Evolutionary conservation across 441 rosid genomes (phyloP).

Genomic region (Pelargonium australe): DNA sequence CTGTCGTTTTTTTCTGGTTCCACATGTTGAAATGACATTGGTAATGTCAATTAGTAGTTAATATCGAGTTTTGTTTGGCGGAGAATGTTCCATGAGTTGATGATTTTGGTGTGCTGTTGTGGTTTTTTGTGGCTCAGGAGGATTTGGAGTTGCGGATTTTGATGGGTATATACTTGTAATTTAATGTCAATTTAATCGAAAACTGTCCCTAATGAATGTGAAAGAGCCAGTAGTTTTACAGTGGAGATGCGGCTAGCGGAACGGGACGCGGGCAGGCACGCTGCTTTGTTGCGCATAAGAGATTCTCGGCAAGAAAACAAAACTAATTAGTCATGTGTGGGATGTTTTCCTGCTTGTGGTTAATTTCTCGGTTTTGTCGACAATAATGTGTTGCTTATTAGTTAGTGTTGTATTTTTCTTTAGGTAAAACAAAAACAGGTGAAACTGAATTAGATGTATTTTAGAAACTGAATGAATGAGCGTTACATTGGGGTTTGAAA

Average conservation of each 20-base stretch:
- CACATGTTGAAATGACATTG: background rate
- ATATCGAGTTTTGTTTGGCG: conserved; percentile 5
- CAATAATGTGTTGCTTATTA: too few relatives aligned
- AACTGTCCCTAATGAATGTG: background rate
- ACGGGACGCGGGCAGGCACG: background rate
- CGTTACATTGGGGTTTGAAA: too few relatives aligned
- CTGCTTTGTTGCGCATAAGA: background rate
- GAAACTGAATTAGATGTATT: too few relatives aligned
- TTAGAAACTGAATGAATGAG: too few relatives aligned
- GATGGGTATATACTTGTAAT: background rate
- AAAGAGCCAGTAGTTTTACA: background rate
- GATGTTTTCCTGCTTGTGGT: too few relatives aligned
- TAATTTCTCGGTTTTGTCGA: too few relatives aligned
- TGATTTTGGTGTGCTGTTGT: background rate
- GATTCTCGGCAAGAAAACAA: too few relatives aligned
- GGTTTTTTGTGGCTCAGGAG: background rate
- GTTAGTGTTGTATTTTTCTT: too few relatives aligned
- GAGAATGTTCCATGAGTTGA: background rate
- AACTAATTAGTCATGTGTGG: too few relatives aligned
- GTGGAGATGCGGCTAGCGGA: too few relatives aligned
- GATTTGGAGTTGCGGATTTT: background rate
- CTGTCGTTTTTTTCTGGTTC: background rate
- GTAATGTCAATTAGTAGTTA: background rate
- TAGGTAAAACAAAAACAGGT: too few relatives aligned
- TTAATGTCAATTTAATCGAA: background rate